Conservation (phyloP, 345 rosid genomes). For the Rhodamnia argentea region DNA sequence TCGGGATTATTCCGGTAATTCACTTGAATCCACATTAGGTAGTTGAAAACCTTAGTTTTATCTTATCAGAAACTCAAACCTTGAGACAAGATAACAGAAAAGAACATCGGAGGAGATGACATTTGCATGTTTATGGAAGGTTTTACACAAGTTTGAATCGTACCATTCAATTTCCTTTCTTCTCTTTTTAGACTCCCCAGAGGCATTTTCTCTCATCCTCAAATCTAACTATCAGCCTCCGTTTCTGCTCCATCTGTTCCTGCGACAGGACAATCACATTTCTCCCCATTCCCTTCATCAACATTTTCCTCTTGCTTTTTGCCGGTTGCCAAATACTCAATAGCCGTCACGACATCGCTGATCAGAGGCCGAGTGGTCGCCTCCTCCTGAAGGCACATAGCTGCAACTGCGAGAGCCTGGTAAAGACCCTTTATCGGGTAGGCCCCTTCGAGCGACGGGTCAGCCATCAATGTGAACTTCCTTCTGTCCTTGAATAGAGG, state of each 20-base stretch:
- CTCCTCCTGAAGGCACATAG: constrained; percentile 52
- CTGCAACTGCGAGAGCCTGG: constrained; percentile 46
- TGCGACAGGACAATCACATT: background rate
- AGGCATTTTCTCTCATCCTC: background rate
- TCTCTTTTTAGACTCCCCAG: background rate
- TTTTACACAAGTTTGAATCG: background rate
- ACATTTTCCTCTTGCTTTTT: background rate
- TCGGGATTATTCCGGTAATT: too few relatives aligned
- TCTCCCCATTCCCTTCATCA: background rate
- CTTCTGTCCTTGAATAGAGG: constrained; percentile 36
- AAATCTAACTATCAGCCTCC: background rate
- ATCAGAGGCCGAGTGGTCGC: constrained; percentile 30
- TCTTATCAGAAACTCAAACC: background rate
- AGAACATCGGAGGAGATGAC: background rate
- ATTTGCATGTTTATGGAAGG: background rate
- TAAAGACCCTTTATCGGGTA: constrained; percentile 30
- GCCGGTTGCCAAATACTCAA: constrained; percentile 21
- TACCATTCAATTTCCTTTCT: background rate
- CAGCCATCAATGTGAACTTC: constrained; percentile 31
- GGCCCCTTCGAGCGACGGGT: constrained; percentile 26
- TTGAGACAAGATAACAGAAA: background rate
- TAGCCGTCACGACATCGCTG: constrained; percentile 43
- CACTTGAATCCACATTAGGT: background rate
- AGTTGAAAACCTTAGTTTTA: background rate
- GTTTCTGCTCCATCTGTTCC: background rate